Conservation (phyloP, 768 basidiomycete species). For the Boletus rubroflammeus region DNA sequence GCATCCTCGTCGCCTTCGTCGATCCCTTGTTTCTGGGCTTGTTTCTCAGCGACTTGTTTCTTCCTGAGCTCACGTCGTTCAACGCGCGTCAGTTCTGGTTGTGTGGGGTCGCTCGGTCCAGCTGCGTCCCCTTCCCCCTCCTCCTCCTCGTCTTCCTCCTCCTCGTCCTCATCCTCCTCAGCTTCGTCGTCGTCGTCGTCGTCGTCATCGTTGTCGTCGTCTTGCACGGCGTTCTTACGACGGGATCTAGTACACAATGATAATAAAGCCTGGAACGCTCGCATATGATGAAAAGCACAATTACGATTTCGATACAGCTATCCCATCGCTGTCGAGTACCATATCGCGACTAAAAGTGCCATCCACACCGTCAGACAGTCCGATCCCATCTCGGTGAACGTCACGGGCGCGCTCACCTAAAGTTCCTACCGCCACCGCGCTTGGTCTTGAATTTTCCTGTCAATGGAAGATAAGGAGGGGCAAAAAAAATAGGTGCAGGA, state of each 20-base stretch:
- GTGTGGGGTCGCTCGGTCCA: constrained; percentile 25
- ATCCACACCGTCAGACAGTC: constrained; percentile 3
- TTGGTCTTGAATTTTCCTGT: constrained; percentile 81
- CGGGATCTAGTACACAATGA: constrained; percentile 12
- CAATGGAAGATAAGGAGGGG: neutral
- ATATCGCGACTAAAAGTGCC: constrained; percentile 49
- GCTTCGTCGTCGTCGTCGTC: constrained; percentile 37
- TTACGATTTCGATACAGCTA: constrained; percentile 49
- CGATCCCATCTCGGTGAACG: constrained; percentile 5
- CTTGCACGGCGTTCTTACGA: constrained; percentile 29
- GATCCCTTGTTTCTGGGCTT: constrained; percentile 32
- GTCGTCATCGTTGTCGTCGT: constrained; percentile 39
- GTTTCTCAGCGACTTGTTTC: constrained; percentile 56
- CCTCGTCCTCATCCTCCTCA: constrained; percentile 26
- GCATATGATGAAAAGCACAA: constrained; percentile 14
- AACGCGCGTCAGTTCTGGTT: constrained; percentile 61
- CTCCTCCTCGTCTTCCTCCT: constrained; percentile 40
- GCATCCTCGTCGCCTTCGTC: constrained; percentile 62
- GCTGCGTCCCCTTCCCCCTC: constrained; percentile 39
- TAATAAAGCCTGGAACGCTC: constrained; percentile 12
- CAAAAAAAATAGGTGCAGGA: neutral
- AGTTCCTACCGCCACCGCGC: constrained; percentile 84
- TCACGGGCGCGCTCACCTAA: constrained; percentile 49
- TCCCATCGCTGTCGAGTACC: constrained; percentile 53
- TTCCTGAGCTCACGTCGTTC: constrained; percentile 83